Evolutionary conservation across 192 early-diverging fungal species (phyloP), one percentile per base, ranked within the genome.

Genomic region (Gaertneriomyces semiglobifer): DNA sequence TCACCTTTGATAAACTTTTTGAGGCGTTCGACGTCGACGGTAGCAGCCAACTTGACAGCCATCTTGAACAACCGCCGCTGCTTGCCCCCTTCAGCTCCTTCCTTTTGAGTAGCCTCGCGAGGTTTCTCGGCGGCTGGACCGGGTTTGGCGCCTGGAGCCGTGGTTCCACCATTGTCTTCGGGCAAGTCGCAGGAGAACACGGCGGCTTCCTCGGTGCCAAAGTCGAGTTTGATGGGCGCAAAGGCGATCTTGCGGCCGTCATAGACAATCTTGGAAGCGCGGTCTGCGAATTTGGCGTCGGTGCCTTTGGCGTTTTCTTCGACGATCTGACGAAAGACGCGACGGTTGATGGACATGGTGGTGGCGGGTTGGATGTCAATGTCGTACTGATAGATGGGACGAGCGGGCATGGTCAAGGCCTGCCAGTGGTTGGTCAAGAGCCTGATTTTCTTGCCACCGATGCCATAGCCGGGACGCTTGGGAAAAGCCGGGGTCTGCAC

Each of bases 341-440:
- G 39, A 11, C 60, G 62, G 62, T 74, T 74, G 43, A 66, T 18
- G 44, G 58, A 39, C 41, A 54, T 38, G 20, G 10, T 40, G 42
- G 53, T 53, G 7, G 11, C 61, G 20, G 60, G 63, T 25, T 20
- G 19, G 40, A 76, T 62, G 11, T 62, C 51, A 39, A 76, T 52
- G 50, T 76, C 72, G 18, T 76, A 76, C 65, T 76, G 74, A 33
- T 76, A 44, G n/a, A 73, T 16, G 59, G 14, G 18, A 12, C 18
- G 14, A 16, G 42, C 40, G 53, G 73, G 73, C 44, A 66, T 43
- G 6, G 20, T 9, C 9, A 69, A 40, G 45, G 63, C 48, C 10
- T 57, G 46, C 53, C 57, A 76, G 53, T 59, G 69, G 58, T 76
- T 76, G 7, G 74, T 43, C 11, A 39, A 65, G 54, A 76, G 53